Percentiles rank a stretch among this genome's conserved stretches.
These are phyloP conservation scores for Diplosphaera chodatii DNA, from an alignment of 139 green algal species.

Conservation along the genomic window DNA sequence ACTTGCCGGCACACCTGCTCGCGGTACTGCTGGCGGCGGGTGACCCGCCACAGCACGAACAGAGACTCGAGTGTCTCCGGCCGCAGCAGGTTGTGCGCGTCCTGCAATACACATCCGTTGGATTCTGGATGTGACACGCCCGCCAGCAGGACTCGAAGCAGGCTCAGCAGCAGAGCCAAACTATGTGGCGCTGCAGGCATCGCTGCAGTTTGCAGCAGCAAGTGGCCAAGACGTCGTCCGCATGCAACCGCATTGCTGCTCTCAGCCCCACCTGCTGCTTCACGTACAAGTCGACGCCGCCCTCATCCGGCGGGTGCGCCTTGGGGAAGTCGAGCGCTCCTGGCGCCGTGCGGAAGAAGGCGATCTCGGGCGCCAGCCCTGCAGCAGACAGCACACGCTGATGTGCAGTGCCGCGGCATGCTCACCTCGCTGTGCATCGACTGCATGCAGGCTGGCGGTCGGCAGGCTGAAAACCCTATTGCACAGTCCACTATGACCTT, in stretches of 20 bases:
- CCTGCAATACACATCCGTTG: slow-evolving; percentile 6
- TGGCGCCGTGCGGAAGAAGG: slow-evolving; percentile 25
- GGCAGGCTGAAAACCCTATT: neutral
- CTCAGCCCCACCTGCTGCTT: slow-evolving; percentile 22
- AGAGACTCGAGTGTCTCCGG: slow-evolving; percentile 79
- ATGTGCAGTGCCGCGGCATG: too few relatives aligned
- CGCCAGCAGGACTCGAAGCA: too few relatives aligned
- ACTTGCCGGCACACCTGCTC: slow-evolving; percentile 26
- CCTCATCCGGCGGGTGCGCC: slow-evolving; percentile 28
- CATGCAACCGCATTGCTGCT: too few relatives aligned
- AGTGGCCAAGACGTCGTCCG: too few relatives aligned
- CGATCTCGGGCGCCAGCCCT: slow-evolving; percentile 59
- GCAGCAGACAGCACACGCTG: slow-evolving; percentile 15
- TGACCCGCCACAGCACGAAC: slow-evolving; percentile 76
- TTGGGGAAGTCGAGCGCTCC: slow-evolving; percentile 24
- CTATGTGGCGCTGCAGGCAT: too few relatives aligned
- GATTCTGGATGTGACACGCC: too few relatives aligned
- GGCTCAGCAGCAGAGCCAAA: too few relatives aligned
- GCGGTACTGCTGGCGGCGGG: slow-evolving; percentile 59
- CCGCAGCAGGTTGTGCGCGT: slow-evolving; percentile 69
- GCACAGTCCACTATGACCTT: too few relatives aligned
- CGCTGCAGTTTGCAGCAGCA: too few relatives aligned
- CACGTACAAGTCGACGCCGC: slow-evolving; percentile 39
- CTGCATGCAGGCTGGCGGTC: neutral
- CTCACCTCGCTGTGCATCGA: neutral